Evolutionary conservation across 768 basidiomycete species (phyloP).

Genomic region (Phanerochaete sordida): DNA sequence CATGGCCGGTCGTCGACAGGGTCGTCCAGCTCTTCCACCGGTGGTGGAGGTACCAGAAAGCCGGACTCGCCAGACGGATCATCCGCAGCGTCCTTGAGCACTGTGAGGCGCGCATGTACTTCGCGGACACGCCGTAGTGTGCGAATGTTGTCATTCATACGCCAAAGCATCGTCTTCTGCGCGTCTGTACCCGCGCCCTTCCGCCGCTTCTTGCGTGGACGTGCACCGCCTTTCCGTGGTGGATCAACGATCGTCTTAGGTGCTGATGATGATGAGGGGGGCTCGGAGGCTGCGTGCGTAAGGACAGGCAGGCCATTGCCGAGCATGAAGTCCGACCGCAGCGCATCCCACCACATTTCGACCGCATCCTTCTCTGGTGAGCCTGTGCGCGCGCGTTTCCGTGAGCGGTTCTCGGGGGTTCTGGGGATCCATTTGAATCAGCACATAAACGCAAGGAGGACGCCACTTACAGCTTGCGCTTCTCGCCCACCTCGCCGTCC

Average conservation of each 20-base stretch:
- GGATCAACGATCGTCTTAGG: slow-evolving; percentile 17
- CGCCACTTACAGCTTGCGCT: slow-evolving; percentile 54
- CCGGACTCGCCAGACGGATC: slow-evolving; percentile 12
- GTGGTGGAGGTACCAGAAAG: slow-evolving; percentile 1
- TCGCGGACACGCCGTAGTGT: slow-evolving; percentile 70
- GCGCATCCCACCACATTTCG: slow-evolving; percentile 75
- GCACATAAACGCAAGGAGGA: neutral
- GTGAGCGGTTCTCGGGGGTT: slow-evolving; percentile 42
- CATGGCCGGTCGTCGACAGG: slow-evolving; percentile 59
- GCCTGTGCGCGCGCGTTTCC: slow-evolving; percentile 57
- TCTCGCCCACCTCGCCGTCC: slow-evolving; percentile 46
- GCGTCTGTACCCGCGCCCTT: slow-evolving; percentile 22
- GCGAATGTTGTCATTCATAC: slow-evolving; percentile 77
- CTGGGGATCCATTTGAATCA: slow-evolving; percentile 11
- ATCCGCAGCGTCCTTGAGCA: slow-evolving; percentile 37
- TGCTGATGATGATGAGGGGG: no score
- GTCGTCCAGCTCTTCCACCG: slow-evolving; percentile 30
- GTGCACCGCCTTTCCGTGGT: slow-evolving; percentile 18
- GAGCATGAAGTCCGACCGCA: slow-evolving; percentile 57
- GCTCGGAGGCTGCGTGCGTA: slow-evolving; percentile 25
- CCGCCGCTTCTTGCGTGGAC: slow-evolving; percentile 32
- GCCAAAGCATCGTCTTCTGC: slow-evolving; percentile 45
- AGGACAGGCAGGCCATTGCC: slow-evolving; percentile 59
- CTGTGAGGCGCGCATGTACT: slow-evolving; percentile 69
- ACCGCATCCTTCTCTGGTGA: slow-evolving; percentile 40